A percentile compares a stretch with the other conserved stretches of the same genome.
phyloP scores from a whole-genome alignment of 2,329 filamentous ascomycete genomes.

The Aspergillus hortae region DNA sequence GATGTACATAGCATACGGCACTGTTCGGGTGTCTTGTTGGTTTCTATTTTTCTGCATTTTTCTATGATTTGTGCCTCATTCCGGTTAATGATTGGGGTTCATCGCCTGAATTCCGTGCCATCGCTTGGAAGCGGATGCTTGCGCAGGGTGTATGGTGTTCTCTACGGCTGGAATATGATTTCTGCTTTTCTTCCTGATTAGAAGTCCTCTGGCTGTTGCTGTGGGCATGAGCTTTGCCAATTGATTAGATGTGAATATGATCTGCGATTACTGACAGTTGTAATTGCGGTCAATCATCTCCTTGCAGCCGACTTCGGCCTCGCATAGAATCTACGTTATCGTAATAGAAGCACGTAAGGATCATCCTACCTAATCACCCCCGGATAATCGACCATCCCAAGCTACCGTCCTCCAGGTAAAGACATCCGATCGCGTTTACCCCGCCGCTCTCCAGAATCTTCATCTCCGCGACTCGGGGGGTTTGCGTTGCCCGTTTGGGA shows the following conservation, averaged over 20 bases:
- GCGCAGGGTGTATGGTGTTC: constrained; percentile 32
- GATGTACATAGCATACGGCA: constrained; percentile 35
- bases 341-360: neutral
- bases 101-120: constrained; percentile 15
- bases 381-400: neutral
- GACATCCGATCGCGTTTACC: neutral
- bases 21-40: constrained; percentile 9
- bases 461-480: neutral
- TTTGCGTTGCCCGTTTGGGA: neutral
- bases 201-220: neutral
- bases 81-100: constrained; percentile 22
- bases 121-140: constrained; percentile 25
- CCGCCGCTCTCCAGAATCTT: neutral
- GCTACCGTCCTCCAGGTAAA: neutral
- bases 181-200: constrained; percentile 4
- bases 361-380: neutral
- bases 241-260: neutral
- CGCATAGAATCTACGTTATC: neutral
- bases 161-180: constrained; percentile 27
- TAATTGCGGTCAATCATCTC: too few species aligned
- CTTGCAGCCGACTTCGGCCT: too few species aligned
- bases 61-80: constrained; percentile 15
- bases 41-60: constrained; percentile 25
- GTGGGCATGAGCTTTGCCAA: neutral
- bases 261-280: too few species aligned